Evolutionary conservation across 345 rosid genomes (phyloP), one percentile per base, ranked within the genome.

Genomic region (Anacardium occidentale): DNA sequence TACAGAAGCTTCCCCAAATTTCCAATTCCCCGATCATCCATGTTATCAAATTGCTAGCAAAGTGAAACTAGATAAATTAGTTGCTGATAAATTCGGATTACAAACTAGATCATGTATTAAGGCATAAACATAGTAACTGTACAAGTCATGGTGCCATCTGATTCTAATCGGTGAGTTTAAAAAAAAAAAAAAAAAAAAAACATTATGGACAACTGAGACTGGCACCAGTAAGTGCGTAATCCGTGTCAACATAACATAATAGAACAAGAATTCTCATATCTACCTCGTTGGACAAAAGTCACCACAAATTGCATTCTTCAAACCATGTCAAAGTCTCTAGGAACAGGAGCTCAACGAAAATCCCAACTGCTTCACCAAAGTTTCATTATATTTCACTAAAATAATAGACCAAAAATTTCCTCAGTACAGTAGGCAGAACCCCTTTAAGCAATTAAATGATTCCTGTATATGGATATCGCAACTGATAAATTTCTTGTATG

Each of bases 131-230:
- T 18, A 72, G 76, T 75, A 58, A 24, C 80, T 81, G 81, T 80
- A 80, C 79, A 80, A 66, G 70, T 68, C 40, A 71, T 52, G 78
- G 65, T 69, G 81, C 78, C 88, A 37, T 59, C 52, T 62, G 3
- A 3, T 29, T 29, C 32, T 29, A 56, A 42, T 50, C n/a, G 13
- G 45, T 8, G 4, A 14, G 1, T 14, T 1, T 1, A 29, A 29
- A 29, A 29, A 54, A 26, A 18, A 75, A 68, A 34, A 3, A 29
- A 29, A 29, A 29, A 29, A 54, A 26, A 18, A 75, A 68, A 34
- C 61, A 61, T 34, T 72, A 69, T 69, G 61, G 37, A 71, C 74
- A 73, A 26, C 66, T 42, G 21, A 32, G 9, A 61, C 26, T 20
- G 76, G 78, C 79, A 29, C 73, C 70, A 51, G 55, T 40, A 53